A percentile compares a stretch with the other conserved stretches of the same genome.
Conservation (phyloP, 306 rosid species). For the Begonia fuchsioides region DNA sequence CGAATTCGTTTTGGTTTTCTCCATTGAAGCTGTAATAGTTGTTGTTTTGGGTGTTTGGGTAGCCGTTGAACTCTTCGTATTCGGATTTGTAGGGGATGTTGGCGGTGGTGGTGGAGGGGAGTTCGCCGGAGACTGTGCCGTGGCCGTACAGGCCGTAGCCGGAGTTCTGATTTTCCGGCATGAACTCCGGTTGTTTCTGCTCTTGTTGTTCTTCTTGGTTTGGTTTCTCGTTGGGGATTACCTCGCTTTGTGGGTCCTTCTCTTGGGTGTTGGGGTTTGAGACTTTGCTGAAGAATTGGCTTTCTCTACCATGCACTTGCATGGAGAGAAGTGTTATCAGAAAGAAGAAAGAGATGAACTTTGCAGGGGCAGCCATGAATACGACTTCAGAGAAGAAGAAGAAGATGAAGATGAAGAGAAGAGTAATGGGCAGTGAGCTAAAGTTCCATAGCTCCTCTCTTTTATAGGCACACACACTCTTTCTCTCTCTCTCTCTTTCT, state of each 20-base stretch:
- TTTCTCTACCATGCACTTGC: slow-evolving; percentile 53
- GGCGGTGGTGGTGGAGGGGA: slow-evolving; percentile 13
- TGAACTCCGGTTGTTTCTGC: slow-evolving; percentile 44
- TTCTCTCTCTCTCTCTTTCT: neutral
- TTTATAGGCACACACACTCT: neutral
- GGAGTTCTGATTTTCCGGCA: slow-evolving; percentile 36
- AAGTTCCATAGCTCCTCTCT: neutral
- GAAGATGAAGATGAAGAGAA: neutral
- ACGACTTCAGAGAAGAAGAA: neutral
- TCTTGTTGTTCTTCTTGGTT: too few relatives aligned
- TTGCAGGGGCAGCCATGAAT: slow-evolving; percentile 40
- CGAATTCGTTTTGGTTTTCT: slow-evolving; percentile 4
- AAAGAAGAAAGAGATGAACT: slow-evolving; percentile 20
- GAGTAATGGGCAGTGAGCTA: neutral
- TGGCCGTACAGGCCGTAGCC: too few relatives aligned
- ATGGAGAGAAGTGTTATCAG: slow-evolving; percentile 32
- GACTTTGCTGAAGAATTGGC: slow-evolving; percentile 76
- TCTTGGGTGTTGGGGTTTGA: slow-evolving; percentile 21
- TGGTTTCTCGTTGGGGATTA: too few relatives aligned
- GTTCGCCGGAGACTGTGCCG: slow-evolving; percentile 30
- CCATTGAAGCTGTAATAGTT: slow-evolving; percentile 9
- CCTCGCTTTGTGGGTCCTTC: slow-evolving; percentile 19
- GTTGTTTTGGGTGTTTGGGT: slow-evolving; percentile 12
- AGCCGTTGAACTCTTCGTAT: slow-evolving; percentile 14
- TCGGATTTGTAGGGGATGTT: slow-evolving; percentile 23